Evolutionary conservation across 495 filamentous ascomycete species (phyloP).

Genomic region (Tuber microsphaerosporum): DNA sequence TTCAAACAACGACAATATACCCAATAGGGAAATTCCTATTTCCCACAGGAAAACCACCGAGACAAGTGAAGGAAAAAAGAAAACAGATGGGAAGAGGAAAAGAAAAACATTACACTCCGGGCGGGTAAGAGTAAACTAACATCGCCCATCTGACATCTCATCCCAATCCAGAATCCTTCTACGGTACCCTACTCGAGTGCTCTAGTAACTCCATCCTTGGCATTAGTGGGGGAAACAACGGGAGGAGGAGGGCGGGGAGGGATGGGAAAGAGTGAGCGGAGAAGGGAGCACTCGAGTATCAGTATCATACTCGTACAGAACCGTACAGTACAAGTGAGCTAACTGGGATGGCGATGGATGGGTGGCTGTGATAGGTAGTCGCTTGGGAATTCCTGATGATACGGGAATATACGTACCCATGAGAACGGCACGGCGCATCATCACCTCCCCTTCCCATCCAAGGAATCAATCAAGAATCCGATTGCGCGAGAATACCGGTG

Average conservation of each 20-base stretch:
- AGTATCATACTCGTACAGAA: neutral
- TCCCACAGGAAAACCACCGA: neutral
- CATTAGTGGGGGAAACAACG: neutral
- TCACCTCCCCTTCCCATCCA: neutral
- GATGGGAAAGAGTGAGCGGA: neutral
- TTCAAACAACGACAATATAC: neutral
- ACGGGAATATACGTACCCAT: constrained; percentile 5
- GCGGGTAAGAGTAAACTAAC: neutral
- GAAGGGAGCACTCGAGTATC: neutral
- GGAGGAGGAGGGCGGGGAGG: neutral
- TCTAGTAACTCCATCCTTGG: neutral
- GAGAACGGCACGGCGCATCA: neutral
- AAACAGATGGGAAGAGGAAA: neutral
- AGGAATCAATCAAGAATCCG: neutral
- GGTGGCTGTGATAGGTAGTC: neutral
- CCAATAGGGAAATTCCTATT: neutral
- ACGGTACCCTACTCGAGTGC: neutral
- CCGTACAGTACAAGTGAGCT: neutral
- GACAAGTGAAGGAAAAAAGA: neutral
- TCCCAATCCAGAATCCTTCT: neutral
- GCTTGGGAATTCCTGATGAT: constrained; percentile 1
- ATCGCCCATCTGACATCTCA: constrained; percentile 1
- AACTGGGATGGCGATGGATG: neutral
- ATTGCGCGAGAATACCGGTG: neutral
- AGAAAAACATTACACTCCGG: neutral